Conservation (phyloP, 345 rosid genomes). For the Eucalyptus sp. region DNA sequence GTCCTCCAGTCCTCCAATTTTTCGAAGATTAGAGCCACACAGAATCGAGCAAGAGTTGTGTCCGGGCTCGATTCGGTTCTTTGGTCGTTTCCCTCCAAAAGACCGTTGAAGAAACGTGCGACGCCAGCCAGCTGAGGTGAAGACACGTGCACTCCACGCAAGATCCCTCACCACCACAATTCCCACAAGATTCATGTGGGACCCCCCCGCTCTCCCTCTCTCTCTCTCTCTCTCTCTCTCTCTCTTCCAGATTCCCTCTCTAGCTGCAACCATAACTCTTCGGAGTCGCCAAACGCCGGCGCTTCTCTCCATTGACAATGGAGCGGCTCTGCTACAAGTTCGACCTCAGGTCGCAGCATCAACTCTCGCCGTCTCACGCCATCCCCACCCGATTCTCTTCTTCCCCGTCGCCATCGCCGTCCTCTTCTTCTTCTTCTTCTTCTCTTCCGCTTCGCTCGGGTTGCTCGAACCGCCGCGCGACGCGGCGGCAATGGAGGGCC, state of each 20-base stretch:
- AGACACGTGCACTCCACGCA: not conserved
- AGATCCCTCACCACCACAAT: not conserved
- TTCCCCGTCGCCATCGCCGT: not conserved
- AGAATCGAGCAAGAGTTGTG: not conserved
- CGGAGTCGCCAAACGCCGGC: not conserved
- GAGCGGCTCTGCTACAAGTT: slow-evolving; percentile 16
- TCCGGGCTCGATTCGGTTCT: not conserved
- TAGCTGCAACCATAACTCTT: not conserved
- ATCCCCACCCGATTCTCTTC: slow-evolving; percentile 9
- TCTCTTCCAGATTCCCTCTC: not conserved
- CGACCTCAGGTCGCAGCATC: slow-evolving; percentile 2
- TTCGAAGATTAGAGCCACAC: not conserved
- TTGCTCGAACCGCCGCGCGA: not conserved
- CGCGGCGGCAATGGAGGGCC: slow-evolving; percentile 4
- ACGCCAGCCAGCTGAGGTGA: not conserved
- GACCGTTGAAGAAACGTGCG: not conserved
- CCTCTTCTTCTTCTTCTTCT: not conserved
- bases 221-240: not conserved
- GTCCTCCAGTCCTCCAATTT: not conserved
- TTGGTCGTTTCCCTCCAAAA: not conserved
- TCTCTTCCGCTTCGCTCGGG: slow-evolving; percentile 3
- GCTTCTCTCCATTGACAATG: slow-evolving; percentile 5
- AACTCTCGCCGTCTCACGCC: slow-evolving; percentile 1
- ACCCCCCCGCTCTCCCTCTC: not conserved
- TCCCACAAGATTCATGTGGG: not conserved